A percentile compares a stretch with the other conserved stretches of the same genome.
Evolutionary conservation across 164 flowering plant species (phyloP).

Genomic region (Annona squamosa): DNA sequence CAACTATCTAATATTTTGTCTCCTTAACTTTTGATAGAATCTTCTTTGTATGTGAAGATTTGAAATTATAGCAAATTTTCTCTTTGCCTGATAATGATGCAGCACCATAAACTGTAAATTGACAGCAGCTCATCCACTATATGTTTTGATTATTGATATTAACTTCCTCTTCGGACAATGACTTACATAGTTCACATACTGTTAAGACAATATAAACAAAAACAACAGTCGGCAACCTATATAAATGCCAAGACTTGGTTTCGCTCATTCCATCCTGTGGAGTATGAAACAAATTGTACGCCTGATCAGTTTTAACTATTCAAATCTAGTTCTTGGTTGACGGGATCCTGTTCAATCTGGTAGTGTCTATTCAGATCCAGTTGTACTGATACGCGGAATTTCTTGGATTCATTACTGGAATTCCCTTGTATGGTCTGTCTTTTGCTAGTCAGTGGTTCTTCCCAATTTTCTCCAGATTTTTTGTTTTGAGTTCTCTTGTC

Average conservation of each 20-base stretch:
- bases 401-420: conserved; percentile 15
- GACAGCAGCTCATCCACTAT: too few relatives aligned
- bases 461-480: conserved; percentile 23
- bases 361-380: conserved; percentile 55
- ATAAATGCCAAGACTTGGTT: not conserved
- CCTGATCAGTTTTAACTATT: conserved; percentile 29
- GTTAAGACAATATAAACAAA: conserved; percentile 1
- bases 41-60: not conserved
- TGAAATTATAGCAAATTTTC: too few relatives aligned
- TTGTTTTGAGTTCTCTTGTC: conserved; percentile 43
- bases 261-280: not conserved
- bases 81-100: too few relatives aligned
- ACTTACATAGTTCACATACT: not conserved
- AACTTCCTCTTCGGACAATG: not conserved
- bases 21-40: not conserved
- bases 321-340: conserved; percentile 40
- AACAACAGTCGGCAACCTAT: not conserved
- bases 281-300: conserved; percentile 8
- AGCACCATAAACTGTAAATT: too few relatives aligned
- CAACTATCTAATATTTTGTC: not conserved
- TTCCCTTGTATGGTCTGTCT: conserved; percentile 17
- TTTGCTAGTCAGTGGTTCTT: conserved; percentile 34
- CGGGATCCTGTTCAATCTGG: conserved; percentile 35
- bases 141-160: not conserved
- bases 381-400: conserved; percentile 16